Percentiles rank a stretch among this genome's conserved stretches.
These are phyloP conservation scores for Apophysomyces trapeziformis DNA, from an alignment of 371 early-diverging fungal species.

Conservation along the genomic window DNA sequence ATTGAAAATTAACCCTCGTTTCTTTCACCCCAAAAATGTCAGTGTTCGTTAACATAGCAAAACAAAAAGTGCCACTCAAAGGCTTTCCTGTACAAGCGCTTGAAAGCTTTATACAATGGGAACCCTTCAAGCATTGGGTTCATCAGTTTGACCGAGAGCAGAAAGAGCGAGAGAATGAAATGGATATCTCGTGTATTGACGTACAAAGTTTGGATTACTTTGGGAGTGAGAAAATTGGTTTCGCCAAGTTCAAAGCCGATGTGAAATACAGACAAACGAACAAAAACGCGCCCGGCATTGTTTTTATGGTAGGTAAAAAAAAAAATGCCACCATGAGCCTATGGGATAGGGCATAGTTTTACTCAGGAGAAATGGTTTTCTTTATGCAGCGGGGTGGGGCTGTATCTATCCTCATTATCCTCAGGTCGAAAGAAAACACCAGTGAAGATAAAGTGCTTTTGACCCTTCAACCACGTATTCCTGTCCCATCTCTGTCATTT, in stretches of 20 bases:
- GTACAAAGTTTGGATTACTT: slow-evolving; percentile 78
- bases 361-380: not conserved
- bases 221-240: slow-evolving; percentile 67
- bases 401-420: slow-evolving; percentile 71
- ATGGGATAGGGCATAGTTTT: too few relatives aligned
- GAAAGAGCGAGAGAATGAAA: slow-evolving; percentile 36
- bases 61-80: slow-evolving; percentile 28
- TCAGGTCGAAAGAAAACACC: slow-evolving; percentile 48
- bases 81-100: slow-evolving; percentile 21
- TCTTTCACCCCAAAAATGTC: slow-evolving; percentile 18
- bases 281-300: slow-evolving; percentile 70
- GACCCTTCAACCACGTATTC: slow-evolving; percentile 77
- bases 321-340: too few relatives aligned
- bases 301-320: slow-evolving; percentile 68
- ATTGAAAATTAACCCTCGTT: not conserved
- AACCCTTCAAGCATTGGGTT: slow-evolving; percentile 70
- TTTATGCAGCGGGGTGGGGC: slow-evolving; percentile 71
- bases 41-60: slow-evolving; percentile 30
- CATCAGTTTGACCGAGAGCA: slow-evolving; percentile 50
- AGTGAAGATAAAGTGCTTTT: slow-evolving; percentile 60
- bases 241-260: slow-evolving; percentile 73
- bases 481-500: slow-evolving; percentile 64
- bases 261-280: slow-evolving; percentile 55
- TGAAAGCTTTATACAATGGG: slow-evolving; percentile 54
- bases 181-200: slow-evolving; percentile 52